phyloP scores from a whole-genome alignment of 371 early-diverging fungal genomes.

The Zychaea mexicana region DNA sequence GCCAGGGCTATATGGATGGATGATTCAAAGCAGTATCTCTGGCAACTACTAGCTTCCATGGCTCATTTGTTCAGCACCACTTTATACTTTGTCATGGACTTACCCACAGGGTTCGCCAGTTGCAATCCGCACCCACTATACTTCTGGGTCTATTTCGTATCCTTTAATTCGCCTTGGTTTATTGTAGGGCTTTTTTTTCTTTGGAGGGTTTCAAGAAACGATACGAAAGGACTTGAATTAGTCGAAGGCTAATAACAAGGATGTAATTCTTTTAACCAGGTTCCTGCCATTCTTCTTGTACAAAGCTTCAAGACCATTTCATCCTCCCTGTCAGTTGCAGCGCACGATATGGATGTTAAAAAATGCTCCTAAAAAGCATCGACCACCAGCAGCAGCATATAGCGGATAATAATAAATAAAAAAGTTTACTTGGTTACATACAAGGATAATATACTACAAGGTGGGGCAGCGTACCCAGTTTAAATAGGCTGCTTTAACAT shows the following conservation, averaged over 20 bases:
- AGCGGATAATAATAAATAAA: too few species aligned
- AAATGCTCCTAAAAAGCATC: too few species aligned
- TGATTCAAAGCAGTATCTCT: conserved; percentile 67
- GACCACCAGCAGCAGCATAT: background rate
- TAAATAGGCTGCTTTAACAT: too few species aligned
- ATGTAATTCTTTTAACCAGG: background rate
- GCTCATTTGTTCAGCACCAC: conserved; percentile 40
- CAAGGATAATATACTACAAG: too few species aligned
- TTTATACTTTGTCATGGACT: conserved; percentile 41
- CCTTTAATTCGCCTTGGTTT: conserved; percentile 49
- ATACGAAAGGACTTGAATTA: background rate
- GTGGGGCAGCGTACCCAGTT: too few species aligned
- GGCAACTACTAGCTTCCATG: conserved; percentile 64
- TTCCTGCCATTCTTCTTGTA: background rate
- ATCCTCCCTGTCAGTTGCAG: background rate
- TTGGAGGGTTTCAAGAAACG: background rate
- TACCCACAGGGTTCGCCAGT: conserved; percentile 26
- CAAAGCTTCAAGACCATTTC: conserved; percentile 9
- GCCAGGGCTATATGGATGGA: conserved; percentile 64
- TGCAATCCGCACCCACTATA: conserved; percentile 44
- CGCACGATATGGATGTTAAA: too few species aligned
- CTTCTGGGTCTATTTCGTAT: conserved; percentile 48
- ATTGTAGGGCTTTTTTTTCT: conserved; percentile 17
- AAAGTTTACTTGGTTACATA: too few species aligned
- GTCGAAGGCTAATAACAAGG: too few species aligned